phyloP scores from a whole-genome alignment of 2,329 filamentous ascomycete species.

The Claviceps sp. region DNA sequence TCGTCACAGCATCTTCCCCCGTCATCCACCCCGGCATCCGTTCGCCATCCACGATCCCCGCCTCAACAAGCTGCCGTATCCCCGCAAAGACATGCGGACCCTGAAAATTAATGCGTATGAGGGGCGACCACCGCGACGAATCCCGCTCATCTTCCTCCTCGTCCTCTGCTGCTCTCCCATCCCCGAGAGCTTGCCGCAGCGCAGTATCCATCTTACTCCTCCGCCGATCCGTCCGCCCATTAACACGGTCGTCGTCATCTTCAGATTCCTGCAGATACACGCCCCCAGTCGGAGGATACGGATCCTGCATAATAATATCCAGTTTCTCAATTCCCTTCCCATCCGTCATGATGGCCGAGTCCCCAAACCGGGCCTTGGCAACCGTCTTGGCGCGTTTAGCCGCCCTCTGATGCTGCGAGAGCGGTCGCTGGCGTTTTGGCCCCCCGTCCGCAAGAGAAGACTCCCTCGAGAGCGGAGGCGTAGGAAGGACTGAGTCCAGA shows the following conservation, averaged over 20 bases:
- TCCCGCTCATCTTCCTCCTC: slow-evolving; percentile 15
- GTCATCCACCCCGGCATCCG: slow-evolving; percentile 86
- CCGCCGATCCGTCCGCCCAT: slow-evolving; percentile 10
- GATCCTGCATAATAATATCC: slow-evolving; percentile 46
- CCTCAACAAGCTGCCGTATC: slow-evolving; percentile 62
- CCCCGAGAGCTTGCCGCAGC: slow-evolving; percentile 17
- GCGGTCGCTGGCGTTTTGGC: slow-evolving; percentile 15
- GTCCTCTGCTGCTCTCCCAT: slow-evolving; percentile 11
- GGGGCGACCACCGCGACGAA: slow-evolving; percentile 19
- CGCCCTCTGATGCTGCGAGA: slow-evolving; percentile 19
- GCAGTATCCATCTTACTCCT: slow-evolving; percentile 24
- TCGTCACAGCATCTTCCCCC: slow-evolving; percentile 69
- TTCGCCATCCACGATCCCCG: slow-evolving; percentile 60
- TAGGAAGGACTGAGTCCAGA: slow-evolving; percentile 37
- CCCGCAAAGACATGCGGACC: slow-evolving; percentile 73
- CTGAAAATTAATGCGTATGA: slow-evolving; percentile 52
- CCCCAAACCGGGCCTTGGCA: slow-evolving; percentile 59
- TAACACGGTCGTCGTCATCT: slow-evolving; percentile 12
- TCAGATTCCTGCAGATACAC: slow-evolving; percentile 11
- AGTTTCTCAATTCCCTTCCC: slow-evolving; percentile 48
- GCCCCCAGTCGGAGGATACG: slow-evolving; percentile 28
- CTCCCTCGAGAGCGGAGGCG: slow-evolving; percentile 28
- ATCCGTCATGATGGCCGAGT: slow-evolving; percentile 39
- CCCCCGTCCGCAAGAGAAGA: slow-evolving; percentile 15
- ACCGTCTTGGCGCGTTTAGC: slow-evolving; percentile 47